Base-by-base conservation (phyloP, 257 asterid genomes). In the Petunia axillaris region DNA sequence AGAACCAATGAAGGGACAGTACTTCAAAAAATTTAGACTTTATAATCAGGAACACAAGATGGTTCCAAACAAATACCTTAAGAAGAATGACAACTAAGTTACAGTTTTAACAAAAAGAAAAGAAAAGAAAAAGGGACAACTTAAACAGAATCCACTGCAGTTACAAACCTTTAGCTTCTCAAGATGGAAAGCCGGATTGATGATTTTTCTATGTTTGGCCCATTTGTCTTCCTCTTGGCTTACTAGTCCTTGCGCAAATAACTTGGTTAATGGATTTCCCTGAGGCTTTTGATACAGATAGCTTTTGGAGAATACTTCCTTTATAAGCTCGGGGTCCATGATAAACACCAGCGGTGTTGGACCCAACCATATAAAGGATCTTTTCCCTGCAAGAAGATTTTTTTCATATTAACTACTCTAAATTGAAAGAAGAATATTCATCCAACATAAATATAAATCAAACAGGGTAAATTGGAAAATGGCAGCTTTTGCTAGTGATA, bases 121-220 rank as follows among this genome's bases (percentile, higher is more conserved):
- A 5, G 40, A 3, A 9, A 37, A 36, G 44, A 63, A 4, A 63
- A 60, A 58, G 8, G 39, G 13, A 15, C 8, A 6, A 15, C 15
- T 5, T 67, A 15, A 41, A 8, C 38, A 67, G 15, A 41, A 41
- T 67, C 54, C 0, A 5, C n/a, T 67, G 76, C 57, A 25, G 2
- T 44, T 25, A 70, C 58, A 70, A 70, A 70, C 58, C 76, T 70
- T 70, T 9, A 70, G 59, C 43, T 70, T 70, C 76, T 70, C 58
- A 1, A 70, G 16, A 25, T 70, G 76, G 76, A 70, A 70, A 8
- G 76, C 76, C 0, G 76, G 58, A 46, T 48, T 25, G 76, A 93
- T 76, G 71, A 93, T 62, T 75, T 80, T 93, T 46, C 94, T 86
- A 57, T 89, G 93, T 63, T 91, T 91, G 10, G 89, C 81, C 97